phyloP scores from a whole-genome alignment of 371 early-diverging fungal genomes.

The Apophysomyces ossiformis region DNA sequence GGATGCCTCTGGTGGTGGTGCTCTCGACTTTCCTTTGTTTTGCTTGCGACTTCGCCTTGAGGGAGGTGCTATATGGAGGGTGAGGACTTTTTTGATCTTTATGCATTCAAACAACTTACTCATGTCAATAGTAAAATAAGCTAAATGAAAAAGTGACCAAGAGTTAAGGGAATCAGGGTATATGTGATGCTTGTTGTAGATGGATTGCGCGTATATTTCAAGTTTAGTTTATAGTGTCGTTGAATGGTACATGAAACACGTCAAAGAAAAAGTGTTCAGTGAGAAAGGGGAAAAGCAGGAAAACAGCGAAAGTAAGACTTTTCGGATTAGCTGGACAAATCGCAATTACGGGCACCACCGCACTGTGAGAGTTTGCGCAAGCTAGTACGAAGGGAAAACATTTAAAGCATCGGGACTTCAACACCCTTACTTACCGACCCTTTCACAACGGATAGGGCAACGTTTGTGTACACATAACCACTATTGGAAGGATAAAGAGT shows the following conservation, averaged over 20 bases:
- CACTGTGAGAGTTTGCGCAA: too few species aligned
- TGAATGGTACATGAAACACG: conserved; percentile 5
- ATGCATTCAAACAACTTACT: conserved; percentile 17
- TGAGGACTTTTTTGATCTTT: conserved; percentile 1
- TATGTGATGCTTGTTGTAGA: neutral
- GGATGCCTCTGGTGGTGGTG: conserved; percentile 12
- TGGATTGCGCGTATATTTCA: neutral
- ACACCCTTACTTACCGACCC: too few species aligned
- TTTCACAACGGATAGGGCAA: too few species aligned
- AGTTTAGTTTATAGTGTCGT: conserved; percentile 3
- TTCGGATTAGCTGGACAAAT: neutral
- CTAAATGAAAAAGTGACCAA: neutral
- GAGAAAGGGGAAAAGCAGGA: neutral
- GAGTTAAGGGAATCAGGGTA: conserved; percentile 5
- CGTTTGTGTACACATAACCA: too few species aligned
- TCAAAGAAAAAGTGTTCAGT: neutral
- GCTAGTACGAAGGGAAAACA: too few species aligned
- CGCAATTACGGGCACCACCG: too few species aligned
- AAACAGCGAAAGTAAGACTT: conserved; percentile 7
- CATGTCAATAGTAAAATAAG: conserved; percentile 13
- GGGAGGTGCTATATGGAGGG: conserved; percentile 13
- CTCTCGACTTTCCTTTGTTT: conserved; percentile 5
- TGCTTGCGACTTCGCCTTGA: conserved; percentile 30
- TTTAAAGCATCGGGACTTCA: too few species aligned
- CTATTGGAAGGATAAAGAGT: too few species aligned